Conservation (phyloP, 2,329 filamentous ascomycete genomes). For the Scorias spongiosa region DNA sequence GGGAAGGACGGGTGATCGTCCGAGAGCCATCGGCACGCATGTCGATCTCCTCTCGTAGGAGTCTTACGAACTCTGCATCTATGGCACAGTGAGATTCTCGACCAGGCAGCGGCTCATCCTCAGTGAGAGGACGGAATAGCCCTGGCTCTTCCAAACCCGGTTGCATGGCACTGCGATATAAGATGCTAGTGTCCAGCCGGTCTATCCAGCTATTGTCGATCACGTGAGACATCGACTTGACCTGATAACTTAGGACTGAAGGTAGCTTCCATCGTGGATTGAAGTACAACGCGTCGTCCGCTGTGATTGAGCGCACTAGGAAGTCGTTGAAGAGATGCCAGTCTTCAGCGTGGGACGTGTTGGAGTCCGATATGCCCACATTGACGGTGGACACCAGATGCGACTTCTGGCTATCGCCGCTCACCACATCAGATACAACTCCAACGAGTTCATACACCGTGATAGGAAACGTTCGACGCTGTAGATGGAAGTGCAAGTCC, state of each 20-base stretch:
- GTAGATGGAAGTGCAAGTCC: slow-evolving; percentile 65
- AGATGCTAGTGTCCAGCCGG: slow-evolving; percentile 64
- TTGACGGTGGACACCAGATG: slow-evolving; percentile 89
- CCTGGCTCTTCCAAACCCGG: slow-evolving; percentile 16
- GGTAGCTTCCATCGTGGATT: slow-evolving; percentile 87
- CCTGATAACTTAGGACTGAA: slow-evolving; percentile 73
- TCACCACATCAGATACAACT: slow-evolving; percentile 78
- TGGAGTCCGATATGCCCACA: slow-evolving; percentile 50
- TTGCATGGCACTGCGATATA: slow-evolving; percentile 58
- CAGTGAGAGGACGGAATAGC: slow-evolving; percentile 14
- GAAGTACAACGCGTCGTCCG: slow-evolving; percentile 76
- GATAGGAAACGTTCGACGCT: slow-evolving; percentile 65
- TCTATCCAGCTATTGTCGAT: slow-evolving; percentile 80
- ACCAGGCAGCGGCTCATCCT: slow-evolving; percentile 41
- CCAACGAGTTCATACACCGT: slow-evolving; percentile 85
- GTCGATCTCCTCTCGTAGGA: slow-evolving; percentile 86
- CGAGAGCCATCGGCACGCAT: slow-evolving; percentile 89
- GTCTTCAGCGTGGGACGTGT: slow-evolving; percentile 45
- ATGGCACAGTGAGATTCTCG: slow-evolving; percentile 59
- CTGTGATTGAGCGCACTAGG: slow-evolving; percentile 63
- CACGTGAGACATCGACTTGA: slow-evolving; percentile 63
- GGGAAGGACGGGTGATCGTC: slow-evolving; percentile 80
- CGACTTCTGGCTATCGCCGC: slow-evolving; percentile 67
- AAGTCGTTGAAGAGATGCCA: slow-evolving; percentile 99
- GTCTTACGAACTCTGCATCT: slow-evolving; percentile 89